Percentiles rank a stretch among this genome's conserved stretches.
Evolutionary conservation across 2,329 filamentous ascomycete species (phyloP).

Genomic region (Madurella mycetomatis): DNA sequence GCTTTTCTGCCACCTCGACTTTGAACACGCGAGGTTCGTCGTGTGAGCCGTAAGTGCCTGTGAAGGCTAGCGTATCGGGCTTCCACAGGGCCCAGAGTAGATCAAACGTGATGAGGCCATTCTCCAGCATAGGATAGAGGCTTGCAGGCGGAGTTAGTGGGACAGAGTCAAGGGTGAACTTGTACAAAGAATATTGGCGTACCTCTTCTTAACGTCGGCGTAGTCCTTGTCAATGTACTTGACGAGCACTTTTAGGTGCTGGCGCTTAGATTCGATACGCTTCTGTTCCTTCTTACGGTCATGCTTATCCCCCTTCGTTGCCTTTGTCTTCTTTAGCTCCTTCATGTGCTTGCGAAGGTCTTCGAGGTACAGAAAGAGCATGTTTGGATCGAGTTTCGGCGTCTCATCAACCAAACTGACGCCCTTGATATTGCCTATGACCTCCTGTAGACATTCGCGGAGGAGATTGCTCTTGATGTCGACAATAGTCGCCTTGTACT

Average conservation of each 20-base stretch:
- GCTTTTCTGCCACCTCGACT: constrained; percentile 70
- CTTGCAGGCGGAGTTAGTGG: constrained; percentile 34
- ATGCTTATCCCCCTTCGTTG: constrained; percentile 44
- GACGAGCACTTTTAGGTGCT: constrained; percentile 59
- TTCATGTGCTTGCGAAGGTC: constrained; percentile 64
- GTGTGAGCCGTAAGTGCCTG: constrained; percentile 68
- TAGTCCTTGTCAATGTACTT: constrained; percentile 61
- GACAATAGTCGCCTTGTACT: constrained; percentile 66
- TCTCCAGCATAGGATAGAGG: constrained; percentile 73
- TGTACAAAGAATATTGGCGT: neutral
- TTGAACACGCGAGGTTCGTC: constrained; percentile 81
- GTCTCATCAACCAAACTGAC: constrained; percentile 76
- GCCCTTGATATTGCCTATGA: constrained; percentile 73
- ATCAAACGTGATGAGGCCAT: constrained; percentile 83
- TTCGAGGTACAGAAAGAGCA: constrained; percentile 70
- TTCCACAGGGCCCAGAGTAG: constrained; percentile 87
- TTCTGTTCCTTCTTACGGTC: constrained; percentile 59
- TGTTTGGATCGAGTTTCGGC: constrained; percentile 67
- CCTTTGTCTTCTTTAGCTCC: constrained; percentile 56
- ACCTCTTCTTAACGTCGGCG: constrained; percentile 64
- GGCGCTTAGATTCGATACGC: constrained; percentile 53
- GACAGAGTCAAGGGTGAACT: neutral
- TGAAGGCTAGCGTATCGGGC: constrained; percentile 74
- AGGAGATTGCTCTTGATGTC: constrained; percentile 83
- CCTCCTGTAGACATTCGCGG: constrained; percentile 63